A percentile compares a stretch with the other conserved stretches of the same genome.
phyloP scores from a whole-genome alignment of 164 flowering plant species.

The Magnolia sinica region DNA sequence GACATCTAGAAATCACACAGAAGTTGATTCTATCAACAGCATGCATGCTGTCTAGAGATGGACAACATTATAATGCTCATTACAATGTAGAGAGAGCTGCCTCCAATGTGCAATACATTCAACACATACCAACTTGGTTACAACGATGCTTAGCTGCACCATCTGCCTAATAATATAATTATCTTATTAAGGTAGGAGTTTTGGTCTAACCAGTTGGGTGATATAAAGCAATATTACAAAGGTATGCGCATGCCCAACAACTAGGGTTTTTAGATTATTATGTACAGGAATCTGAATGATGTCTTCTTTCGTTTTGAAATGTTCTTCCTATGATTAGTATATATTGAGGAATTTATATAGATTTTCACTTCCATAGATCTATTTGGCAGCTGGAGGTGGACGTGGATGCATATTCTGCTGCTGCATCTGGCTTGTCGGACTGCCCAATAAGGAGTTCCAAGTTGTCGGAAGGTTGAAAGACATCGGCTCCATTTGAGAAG shows the following conservation, averaged over 20 bases:
- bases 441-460: conserved; percentile 31
- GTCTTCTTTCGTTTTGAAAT: conserved; percentile 13
- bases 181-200: conserved; percentile 16
- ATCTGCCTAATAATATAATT: conserved; percentile 16
- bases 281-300: conserved; percentile 45
- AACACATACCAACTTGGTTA: conserved; percentile 20
- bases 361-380: conserved; percentile 57
- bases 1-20: conserved; percentile 13
- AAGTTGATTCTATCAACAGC: conserved; percentile 14
- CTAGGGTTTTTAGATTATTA: conserved; percentile 43
- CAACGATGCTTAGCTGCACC: conserved; percentile 20
- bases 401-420: conserved; percentile 44
- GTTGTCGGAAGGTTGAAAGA: conserved; percentile 24
- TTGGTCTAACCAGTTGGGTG: conserved; percentile 14
- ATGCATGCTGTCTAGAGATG: conserved; percentile 5
- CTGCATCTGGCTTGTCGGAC: conserved; percentile 35
- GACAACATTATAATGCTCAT: conserved; percentile 24
- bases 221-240: conserved; percentile 2
- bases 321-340: conserved; percentile 26
- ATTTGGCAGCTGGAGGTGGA: conserved; percentile 46
- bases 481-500: conserved; percentile 31
- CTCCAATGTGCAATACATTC: conserved; percentile 9
- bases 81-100: conserved; percentile 13
- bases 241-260: conserved; percentile 6
- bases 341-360: not conserved